phyloP scores from a whole-genome alignment of 371 early-diverging fungal genomes.

The Lichtheimia hyalospora region DNA sequence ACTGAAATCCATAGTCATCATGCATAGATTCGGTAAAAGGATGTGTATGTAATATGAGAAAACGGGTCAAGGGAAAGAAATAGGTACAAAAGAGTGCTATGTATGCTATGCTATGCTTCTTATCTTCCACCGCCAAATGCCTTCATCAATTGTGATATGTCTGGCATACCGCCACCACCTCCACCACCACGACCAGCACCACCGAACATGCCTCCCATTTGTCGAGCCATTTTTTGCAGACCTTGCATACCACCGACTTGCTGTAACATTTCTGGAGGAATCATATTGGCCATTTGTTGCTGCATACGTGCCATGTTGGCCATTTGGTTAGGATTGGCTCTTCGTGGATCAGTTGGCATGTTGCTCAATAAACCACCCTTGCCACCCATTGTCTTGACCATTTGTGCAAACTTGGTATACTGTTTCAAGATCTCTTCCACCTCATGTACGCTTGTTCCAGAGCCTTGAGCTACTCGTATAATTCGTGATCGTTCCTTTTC shows the following conservation, averaged over 20 bases:
- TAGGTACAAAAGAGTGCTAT: background rate
- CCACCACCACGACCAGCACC: constrained; percentile 58
- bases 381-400: constrained; percentile 98
- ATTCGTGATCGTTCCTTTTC: constrained; percentile 77
- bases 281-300: constrained; percentile 68
- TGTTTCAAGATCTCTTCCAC: constrained; percentile 86
- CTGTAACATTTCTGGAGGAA: constrained; percentile 74
- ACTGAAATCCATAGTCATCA: background rate
- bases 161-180: constrained; percentile 56
- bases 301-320: constrained; percentile 71
- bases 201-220: constrained; percentile 60
- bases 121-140: constrained; percentile 39
- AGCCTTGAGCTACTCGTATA: constrained; percentile 89
- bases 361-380: constrained; percentile 79
- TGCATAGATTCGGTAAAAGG: too few species aligned
- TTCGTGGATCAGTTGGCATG: constrained; percentile 57
- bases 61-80: too few species aligned
- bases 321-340: constrained; percentile 57
- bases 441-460: constrained; percentile 85
- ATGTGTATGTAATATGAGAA: too few species aligned
- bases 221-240: constrained; percentile 79
- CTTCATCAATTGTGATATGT: constrained; percentile 73
- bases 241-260: constrained; percentile 82
- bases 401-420: constrained; percentile 83
- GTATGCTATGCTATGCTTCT: background rate